These are phyloP conservation scores for Astragalus glycyphyllos DNA, from an alignment of 306 rosid genomes.

Conservation along the genomic window DNA sequence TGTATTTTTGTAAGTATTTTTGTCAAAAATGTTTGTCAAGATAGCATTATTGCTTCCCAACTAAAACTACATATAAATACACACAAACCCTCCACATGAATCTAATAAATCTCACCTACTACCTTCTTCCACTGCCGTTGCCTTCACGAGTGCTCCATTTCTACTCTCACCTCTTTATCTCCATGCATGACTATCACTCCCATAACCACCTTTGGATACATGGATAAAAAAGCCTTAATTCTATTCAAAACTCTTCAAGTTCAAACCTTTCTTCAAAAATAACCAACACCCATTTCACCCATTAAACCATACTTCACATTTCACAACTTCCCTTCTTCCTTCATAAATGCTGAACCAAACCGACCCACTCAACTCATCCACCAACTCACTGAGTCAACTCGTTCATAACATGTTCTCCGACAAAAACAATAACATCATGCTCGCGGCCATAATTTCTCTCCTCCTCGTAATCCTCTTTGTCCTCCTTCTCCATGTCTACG, in stretches of 20 bases:
- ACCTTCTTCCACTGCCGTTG: constrained; percentile 61
- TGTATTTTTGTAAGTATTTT: too few relatives aligned
- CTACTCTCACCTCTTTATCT: constrained; percentile 20
- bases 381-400: constrained; percentile 53
- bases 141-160: constrained; percentile 85
- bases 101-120: constrained; percentile 54
- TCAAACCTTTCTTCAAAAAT: constrained; percentile 5
- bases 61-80: constrained; percentile 31
- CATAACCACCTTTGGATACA: constrained; percentile 45
- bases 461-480: constrained; percentile 88
- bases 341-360: constrained; percentile 48
- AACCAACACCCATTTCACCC: constrained; percentile 37
- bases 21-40: too few relatives aligned
- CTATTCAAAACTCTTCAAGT: constrained; percentile 22
- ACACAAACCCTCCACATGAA: constrained; percentile 55
- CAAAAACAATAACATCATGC: constrained; percentile 62
- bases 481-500: constrained; percentile 85
- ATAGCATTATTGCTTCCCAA: too few relatives aligned
- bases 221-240: too few relatives aligned
- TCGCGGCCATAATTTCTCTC: constrained; percentile 76
- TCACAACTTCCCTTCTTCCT: background rate
- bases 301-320: constrained; percentile 11
- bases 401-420: constrained; percentile 63
- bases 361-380: constrained; percentile 32
- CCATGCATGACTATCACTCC: constrained; percentile 34